Base-by-base conservation (phyloP, 192 early-diverging fungal species). In the Borealophlyctis nickersoniae region DNA sequence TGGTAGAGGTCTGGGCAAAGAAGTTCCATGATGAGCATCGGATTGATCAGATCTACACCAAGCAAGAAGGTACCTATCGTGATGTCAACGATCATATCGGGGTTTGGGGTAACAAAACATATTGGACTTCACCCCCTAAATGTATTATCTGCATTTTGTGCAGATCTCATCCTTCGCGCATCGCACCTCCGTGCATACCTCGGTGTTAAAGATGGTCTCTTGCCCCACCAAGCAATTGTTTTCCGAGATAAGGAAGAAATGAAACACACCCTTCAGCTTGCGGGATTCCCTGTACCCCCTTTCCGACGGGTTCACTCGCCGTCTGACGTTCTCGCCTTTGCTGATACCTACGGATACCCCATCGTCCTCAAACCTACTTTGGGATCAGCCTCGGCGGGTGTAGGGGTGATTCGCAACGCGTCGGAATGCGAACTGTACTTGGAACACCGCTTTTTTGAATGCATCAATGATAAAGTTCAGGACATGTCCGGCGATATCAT, bases 51-150 rank as follows among this genome's bases (percentile, higher is more conserved):
- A 62, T 81, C 26, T 81, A 81, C 56, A 77, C 73, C 16, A 64
- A 72, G 45, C 73, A 77, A 33, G 79, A 81, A 45, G 39, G 39
- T n/a, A n/a, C n/a, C n/a, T n/a, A n/a, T n/a, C n/a, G n/a, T n/a
- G n/a, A n/a, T n/a, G n/a, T n/a, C n/a, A n/a, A n/a, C n/a, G n/a
- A n/a, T n/a, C n/a, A n/a, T n/a, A n/a, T n/a, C n/a, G n/a, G n/a
- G n/a, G n/a, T n/a, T n/a, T n/a, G n/a, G n/a, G n/a, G n/a, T n/a
- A n/a, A n/a, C n/a, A n/a, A n/a, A n/a, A n/a, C n/a, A n/a, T n/a
- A n/a, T n/a, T n/a, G n/a, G n/a, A n/a, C n/a, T n/a, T n/a, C n/a
- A n/a, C n/a, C n/a, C n/a, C n/a, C n/a, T n/a, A n/a, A n/a, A n/a
- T n/a, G n/a, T n/a, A n/a, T n/a, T n/a, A n/a, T n/a, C n/a, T n/a